These are phyloP conservation scores for Arabidopsis hybrid DNA, from an alignment of 441 rosid species.

Conservation along the genomic window DNA sequence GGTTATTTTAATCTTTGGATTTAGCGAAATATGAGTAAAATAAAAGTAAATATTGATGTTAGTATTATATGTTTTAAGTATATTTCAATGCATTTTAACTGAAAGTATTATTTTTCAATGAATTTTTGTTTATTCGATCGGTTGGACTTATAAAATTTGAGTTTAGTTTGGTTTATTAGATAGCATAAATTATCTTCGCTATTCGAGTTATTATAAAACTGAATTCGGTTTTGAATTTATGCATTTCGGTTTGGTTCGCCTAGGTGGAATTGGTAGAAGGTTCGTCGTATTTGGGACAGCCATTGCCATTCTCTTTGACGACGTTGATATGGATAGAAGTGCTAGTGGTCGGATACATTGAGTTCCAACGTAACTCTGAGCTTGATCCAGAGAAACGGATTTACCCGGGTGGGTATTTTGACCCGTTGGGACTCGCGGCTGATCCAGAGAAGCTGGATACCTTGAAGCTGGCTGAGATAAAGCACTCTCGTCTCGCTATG, in stretches of 20 bases:
- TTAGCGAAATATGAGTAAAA: too few species aligned
- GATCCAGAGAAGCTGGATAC: conserved; percentile 70
- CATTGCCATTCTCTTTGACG: conserved; percentile 77
- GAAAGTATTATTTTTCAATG: too few species aligned
- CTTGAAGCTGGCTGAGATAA: conserved; percentile 79
- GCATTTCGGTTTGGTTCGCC: not conserved
- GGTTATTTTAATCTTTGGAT: too few species aligned
- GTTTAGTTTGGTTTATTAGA: not conserved
- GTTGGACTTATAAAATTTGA: not conserved
- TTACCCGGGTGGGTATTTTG: conserved; percentile 89
- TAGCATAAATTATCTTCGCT: not conserved
- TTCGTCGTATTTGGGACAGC: conserved; percentile 83
- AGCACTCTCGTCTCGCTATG: conserved; percentile 87
- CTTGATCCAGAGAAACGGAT: conserved; percentile 78
- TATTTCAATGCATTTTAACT: too few species aligned
- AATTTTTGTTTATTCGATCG: too few species aligned
- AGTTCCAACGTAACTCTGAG: conserved; percentile 83
- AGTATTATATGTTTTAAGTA: too few species aligned
- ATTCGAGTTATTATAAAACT: not conserved
- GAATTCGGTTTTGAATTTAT: not conserved
- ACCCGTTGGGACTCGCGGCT: conserved; percentile 77
- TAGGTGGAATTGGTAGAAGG: conserved; percentile 90
- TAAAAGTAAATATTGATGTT: too few species aligned
- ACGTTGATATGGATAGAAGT: conserved; percentile 86
- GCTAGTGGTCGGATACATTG: conserved; percentile 80